Base-by-base conservation (phyloP, 805 yeast genomes). In the Debaryomyces prosopidis region DNA sequence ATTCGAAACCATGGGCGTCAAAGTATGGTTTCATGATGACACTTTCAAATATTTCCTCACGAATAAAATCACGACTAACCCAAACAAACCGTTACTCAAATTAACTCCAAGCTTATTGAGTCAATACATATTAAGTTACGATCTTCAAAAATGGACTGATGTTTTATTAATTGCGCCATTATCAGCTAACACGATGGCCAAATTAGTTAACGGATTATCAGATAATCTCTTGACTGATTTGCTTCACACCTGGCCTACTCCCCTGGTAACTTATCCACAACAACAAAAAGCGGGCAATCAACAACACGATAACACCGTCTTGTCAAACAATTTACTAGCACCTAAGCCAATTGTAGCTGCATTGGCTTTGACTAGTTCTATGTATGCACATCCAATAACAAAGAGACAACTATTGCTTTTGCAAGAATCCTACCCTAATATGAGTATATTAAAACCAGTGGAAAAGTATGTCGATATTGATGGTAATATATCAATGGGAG, bases 401-500 rank as follows among this genome's bases (percentile, higher is more conserved):
- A 52, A 52, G 43, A 43, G 50, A 30, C 65, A 60, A 39, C 44
- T 60, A 45, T 42, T 35, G 2, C 12, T 47, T 20, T 47, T 60
- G 19, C 62, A 55, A 40, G 64, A 60, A 40, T 53, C 55, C 2
- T 59, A 54, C 37, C 61, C 62, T 4, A 54, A 55, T 33, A 56
- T 59, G 54, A 40, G 48, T 8, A 54, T 60, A 11, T 50, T 60
- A 36, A 59, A 60, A 38, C 65, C 65, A 11, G 63, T 59, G 12
- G 65, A 60, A 34, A 60, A 60, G 35, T 57, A 52, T 31, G 57
- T 55, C 18, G 61, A 58, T 42, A 51, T 52, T 6, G 61, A 58
- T 41, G 65, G 65, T 2, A 58, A 58, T 34, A 60, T 60, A n/a
- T 45, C 60, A 7, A 60, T 60, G 65, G 65, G 65, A 2, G 65